Evolutionary conservation across 352 stramenopile genomes (phyloP).

Genomic region (Phytopythium montanum): DNA sequence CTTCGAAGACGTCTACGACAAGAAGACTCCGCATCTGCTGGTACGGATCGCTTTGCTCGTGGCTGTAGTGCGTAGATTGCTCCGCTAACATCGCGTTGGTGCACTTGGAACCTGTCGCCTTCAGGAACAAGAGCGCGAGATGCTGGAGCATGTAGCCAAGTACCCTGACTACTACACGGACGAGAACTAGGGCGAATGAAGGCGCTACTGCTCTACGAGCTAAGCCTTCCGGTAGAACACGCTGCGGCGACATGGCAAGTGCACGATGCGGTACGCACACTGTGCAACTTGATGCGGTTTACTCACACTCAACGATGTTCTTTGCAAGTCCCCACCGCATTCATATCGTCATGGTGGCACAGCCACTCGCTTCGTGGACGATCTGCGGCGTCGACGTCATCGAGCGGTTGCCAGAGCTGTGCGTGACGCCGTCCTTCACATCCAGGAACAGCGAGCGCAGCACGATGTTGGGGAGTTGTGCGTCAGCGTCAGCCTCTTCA

Average conservation of each 20-base stretch:
- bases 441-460: constrained; percentile 47
- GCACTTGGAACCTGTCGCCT: neutral
- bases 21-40: constrained; percentile 91
- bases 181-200: constrained; percentile 18
- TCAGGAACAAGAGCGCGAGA: constrained; percentile 91
- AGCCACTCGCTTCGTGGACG: constrained; percentile 21
- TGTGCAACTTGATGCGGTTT: neutral
- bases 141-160: constrained; percentile 90
- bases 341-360: constrained; percentile 16
- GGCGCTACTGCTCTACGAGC: neutral
- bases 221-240: neutral
- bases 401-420: neutral
- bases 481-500: neutral
- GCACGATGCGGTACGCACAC: neutral
- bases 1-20: constrained; percentile 97
- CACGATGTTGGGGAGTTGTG: constrained; percentile 27
- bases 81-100: constrained; percentile 1
- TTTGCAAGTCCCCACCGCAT: neutral
- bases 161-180: constrained; percentile 92
- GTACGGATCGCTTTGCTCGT: constrained; percentile 30
- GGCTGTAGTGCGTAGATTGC: neutral
- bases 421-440: constrained; percentile 25
- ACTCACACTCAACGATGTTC: neutral
- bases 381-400: constrained; percentile 12
- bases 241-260: neutral